Evolutionary conservation across 2,329 filamentous ascomycete species (phyloP).

Genomic region (Claviceps purpurea): DNA sequence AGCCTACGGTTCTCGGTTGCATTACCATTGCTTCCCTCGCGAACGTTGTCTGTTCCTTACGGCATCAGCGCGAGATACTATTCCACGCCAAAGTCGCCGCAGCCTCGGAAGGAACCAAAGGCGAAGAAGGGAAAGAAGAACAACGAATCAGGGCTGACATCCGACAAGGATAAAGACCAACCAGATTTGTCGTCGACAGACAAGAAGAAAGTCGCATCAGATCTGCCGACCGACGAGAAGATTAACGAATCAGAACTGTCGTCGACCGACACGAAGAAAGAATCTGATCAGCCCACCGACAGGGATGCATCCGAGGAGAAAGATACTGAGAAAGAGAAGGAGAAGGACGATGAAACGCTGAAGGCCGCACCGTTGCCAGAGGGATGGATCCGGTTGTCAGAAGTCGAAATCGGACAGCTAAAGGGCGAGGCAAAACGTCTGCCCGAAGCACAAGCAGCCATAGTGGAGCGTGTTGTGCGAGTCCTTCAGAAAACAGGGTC

Average conservation of each 20-base stretch:
- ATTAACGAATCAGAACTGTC: too few species aligned
- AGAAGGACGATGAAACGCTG: slow-evolving; percentile 9
- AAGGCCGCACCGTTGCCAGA: slow-evolving; percentile 24
- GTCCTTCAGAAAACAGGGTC: slow-evolving; percentile 55
- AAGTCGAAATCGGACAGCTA: slow-evolving; percentile 38
- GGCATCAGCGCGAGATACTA: slow-evolving; percentile 22
- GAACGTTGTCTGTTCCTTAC: slow-evolving; percentile 22
- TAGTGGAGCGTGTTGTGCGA: slow-evolving; percentile 46
- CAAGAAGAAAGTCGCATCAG: too few species aligned
- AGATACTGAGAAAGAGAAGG: too few species aligned
- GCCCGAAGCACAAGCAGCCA: slow-evolving; percentile 46
- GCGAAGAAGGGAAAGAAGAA: slow-evolving; percentile 15
- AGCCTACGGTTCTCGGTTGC: slow-evolving; percentile 23
- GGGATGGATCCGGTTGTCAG: slow-evolving; percentile 33
- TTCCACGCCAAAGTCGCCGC: slow-evolving; percentile 24
- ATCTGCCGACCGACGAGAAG: too few species aligned
- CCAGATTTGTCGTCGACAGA: too few species aligned
- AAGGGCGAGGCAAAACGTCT: slow-evolving; percentile 47
- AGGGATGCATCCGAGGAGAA: too few species aligned
- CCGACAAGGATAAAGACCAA: slow-evolving; percentile 4
- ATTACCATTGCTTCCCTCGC: slow-evolving; percentile 20
- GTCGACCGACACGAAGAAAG: too few species aligned
- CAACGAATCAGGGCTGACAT: slow-evolving; percentile 10
- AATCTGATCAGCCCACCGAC: too few species aligned
- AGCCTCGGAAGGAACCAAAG: slow-evolving; percentile 22